phyloP scores from a whole-genome alignment of 163 green algal genomes.

The Scenedesmus sp. region DNA sequence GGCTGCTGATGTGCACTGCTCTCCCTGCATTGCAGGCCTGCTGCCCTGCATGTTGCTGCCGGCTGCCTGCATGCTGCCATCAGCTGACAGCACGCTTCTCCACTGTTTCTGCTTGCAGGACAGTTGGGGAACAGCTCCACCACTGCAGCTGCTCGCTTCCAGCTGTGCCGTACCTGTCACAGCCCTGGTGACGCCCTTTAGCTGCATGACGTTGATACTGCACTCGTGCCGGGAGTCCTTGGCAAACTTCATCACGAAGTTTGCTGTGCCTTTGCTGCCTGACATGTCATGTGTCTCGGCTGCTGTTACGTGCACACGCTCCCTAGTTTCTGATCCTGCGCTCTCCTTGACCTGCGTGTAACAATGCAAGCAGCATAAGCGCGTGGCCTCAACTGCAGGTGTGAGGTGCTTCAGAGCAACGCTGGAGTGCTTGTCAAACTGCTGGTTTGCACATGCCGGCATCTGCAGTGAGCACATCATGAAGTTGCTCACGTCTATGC shows the following conservation, averaged over 20 bases:
- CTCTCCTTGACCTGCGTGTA: constrained; percentile 64
- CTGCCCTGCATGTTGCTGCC: not conserved
- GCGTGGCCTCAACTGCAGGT: not conserved
- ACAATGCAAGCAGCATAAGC: not conserved
- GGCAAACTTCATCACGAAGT: constrained; percentile 74
- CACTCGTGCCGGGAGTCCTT: constrained; percentile 72
- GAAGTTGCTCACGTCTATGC: constrained; percentile 61
- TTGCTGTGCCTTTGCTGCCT: constrained; percentile 68
- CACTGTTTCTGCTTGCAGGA: not conserved
- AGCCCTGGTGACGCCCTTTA: constrained; percentile 80
- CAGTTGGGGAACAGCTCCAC: not conserved
- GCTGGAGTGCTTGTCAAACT: not conserved
- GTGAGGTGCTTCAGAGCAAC: not conserved
- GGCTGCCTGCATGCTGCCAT: not conserved
- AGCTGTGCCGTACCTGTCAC: constrained; percentile 53
- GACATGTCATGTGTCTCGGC: constrained; percentile 66
- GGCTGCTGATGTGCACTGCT: not conserved
- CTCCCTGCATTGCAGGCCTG: not conserved
- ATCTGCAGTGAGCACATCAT: not conserved
- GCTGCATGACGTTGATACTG: constrained; percentile 70
- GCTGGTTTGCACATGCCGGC: constrained; percentile 3
- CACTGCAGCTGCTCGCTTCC: not conserved
- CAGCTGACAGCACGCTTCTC: not conserved
- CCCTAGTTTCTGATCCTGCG: constrained; percentile 56
- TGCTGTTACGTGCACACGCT: constrained; percentile 62